Evolutionary conservation across 331 rosid species (phyloP).

Genomic region (Rhamnella rubrinervis): DNA sequence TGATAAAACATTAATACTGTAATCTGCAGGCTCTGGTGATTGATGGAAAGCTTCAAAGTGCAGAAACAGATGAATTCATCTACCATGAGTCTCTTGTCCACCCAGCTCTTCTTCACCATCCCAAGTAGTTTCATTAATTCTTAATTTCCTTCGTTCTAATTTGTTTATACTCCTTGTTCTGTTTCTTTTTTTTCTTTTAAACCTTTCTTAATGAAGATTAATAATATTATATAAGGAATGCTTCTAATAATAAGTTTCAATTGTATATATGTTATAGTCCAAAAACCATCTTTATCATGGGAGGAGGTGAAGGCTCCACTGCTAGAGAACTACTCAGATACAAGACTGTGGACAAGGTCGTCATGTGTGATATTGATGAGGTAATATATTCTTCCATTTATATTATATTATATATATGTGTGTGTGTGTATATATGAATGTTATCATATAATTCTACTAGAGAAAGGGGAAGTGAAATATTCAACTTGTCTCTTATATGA

Average conservation of each 20-base stretch:
- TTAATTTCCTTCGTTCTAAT: background rate
- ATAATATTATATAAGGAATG: too few species aligned
- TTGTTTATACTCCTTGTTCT: background rate
- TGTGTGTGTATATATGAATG: background rate
- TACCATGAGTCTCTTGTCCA: conserved; percentile 98
- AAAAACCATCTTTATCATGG: conserved; percentile 79
- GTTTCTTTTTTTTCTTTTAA: background rate
- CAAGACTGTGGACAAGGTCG: conserved; percentile 72
- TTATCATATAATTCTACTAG: too few species aligned
- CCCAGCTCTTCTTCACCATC: conserved; percentile 86
- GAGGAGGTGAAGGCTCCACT: conserved; percentile 99
- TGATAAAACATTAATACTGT: background rate
- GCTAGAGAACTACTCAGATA: conserved; percentile 93
- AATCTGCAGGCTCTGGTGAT: conserved; percentile 75
- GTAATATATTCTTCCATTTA: conserved; percentile 22
- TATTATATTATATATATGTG: background rate
- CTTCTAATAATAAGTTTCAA: background rate
- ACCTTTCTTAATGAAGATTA: too few species aligned
- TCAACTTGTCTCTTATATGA: background rate
- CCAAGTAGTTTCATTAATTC: conserved; percentile 44
- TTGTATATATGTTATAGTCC: conserved; percentile 48
- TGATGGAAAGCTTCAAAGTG: conserved; percentile 98
- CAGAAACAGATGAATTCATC: conserved; percentile 92
- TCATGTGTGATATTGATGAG: conserved; percentile 98
- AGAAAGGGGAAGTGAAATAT: background rate